Evolutionary conservation across 2,329 filamentous ascomycete species (phyloP).

Genomic region (Lecanosticta acicola): DNA sequence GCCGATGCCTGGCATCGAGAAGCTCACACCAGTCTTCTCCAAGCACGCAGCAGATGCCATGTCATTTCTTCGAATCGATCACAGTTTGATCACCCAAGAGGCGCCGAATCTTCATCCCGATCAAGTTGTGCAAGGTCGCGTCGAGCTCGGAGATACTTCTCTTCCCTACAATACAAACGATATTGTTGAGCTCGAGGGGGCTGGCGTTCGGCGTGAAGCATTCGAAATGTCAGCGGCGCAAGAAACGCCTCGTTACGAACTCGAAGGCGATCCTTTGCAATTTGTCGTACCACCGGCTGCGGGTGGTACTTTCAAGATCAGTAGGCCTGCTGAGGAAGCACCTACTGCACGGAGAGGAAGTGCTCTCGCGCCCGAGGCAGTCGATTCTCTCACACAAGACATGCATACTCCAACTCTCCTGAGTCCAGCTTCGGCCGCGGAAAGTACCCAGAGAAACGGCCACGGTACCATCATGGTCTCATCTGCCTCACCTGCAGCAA

Average conservation of each 20-base stretch:
- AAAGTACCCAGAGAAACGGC: no score
- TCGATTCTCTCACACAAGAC: conserved; percentile 25
- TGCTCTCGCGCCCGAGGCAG: conserved; percentile 43
- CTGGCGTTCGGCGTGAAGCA: conserved; percentile 16
- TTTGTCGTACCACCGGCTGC: conserved; percentile 30
- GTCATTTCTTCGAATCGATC: conserved; percentile 52
- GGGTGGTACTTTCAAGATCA: conserved; percentile 27
- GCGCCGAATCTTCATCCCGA: conserved; percentile 22
- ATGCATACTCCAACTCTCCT: conserved; percentile 14
- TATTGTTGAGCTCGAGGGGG: conserved; percentile 28
- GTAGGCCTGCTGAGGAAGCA: neutral
- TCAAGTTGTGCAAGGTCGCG: conserved; percentile 21
- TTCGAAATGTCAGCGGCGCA: conserved; percentile 25
- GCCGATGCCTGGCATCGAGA: conserved; percentile 47
- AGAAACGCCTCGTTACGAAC: conserved; percentile 31
- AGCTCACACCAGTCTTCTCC: conserved; percentile 48
- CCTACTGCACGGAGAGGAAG: conserved; percentile 36
- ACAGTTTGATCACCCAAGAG: conserved; percentile 49
- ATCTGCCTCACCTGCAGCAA: conserved; percentile 6
- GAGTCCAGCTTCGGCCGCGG: conserved; percentile 19
- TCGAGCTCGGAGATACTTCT: conserved; percentile 27
- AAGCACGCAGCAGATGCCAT: conserved; percentile 44
- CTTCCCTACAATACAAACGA: conserved; percentile 19
- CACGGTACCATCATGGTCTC: no score
- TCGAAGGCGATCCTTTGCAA: conserved; percentile 34